Conservation (phyloP, 1,139 yeast genomes). For the Nakaseomyces sp. region DNA sequence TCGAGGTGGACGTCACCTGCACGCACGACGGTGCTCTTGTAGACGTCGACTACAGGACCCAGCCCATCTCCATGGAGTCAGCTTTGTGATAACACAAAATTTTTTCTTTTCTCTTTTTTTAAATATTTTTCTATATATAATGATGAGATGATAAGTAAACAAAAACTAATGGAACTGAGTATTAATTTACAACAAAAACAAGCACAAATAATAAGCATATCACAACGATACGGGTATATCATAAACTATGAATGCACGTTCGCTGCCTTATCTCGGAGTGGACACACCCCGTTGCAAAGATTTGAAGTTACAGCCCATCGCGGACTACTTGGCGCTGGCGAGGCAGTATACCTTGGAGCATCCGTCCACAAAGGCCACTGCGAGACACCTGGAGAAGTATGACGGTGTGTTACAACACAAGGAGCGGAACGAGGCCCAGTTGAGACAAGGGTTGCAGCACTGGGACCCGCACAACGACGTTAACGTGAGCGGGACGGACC, state of each 20-base stretch:
- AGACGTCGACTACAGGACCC: constrained; percentile 48
- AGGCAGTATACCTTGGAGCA: not conserved
- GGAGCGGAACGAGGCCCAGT: not conserved
- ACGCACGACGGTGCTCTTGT: constrained; percentile 53
- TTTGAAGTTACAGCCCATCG: not conserved
- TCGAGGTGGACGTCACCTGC: constrained; percentile 49
- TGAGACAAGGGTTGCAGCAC: not conserved
- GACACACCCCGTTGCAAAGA: not conserved
- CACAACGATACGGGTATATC: too few relatives aligned
- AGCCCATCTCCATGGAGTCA: constrained; percentile 18
- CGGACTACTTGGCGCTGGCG: not conserved
- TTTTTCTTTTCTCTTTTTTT: too few relatives aligned
- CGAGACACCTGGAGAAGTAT: not conserved
- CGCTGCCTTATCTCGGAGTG: not conserved
- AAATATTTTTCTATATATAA: too few relatives aligned
- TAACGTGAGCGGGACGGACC: constrained; percentile 56
- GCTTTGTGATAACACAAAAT: not conserved
- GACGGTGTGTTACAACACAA: not conserved
- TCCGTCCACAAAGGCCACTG: not conserved
- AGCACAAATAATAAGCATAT: too few relatives aligned
- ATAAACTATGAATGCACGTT: too few relatives aligned
- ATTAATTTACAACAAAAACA: not conserved
- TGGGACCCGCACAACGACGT: constrained; percentile 57
- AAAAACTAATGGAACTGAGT: constrained; percentile 5
- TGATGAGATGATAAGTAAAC: constrained; percentile 3